Evolutionary conservation across 2,329 filamentous ascomycete genomes (phyloP), one percentile per base, ranked within the genome.

Genomic region (Coniochaeta sp.): DNA sequence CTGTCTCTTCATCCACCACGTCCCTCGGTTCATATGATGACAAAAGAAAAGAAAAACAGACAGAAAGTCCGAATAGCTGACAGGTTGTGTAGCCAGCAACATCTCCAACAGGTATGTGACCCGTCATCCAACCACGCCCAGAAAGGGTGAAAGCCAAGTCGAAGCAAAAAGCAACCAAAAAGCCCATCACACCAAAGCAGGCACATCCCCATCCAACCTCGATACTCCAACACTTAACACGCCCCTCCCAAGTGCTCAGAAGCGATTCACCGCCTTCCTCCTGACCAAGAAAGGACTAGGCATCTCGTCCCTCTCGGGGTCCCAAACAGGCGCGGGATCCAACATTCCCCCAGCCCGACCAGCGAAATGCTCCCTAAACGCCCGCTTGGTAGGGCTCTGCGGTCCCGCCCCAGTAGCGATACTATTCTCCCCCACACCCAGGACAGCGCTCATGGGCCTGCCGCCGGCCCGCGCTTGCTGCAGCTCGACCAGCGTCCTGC

Each of bases 281-380:
- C 76, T 73, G 48, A 73, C 75, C 53, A 95, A 73, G 70, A 96
- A 97, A 4, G 92, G 92, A 69, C 89, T 95, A 9, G 92, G 92
- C 91, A 96, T 96, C 60, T 96, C 91, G 57, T 95, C 87, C 58
- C 75, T 80, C 65, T 95, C 89, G 0, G 91, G 91, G 65, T 96
- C 90, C 92, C 91, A 97, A 18, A 94, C 81, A 1, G 89, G 74
- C 26, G 78, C 74, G 31, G 72, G 67, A 52, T 75, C 75, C 28
- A 58, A 20, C 45, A 64, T 62, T 30, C 57, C 60, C 57, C 65
- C 66, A 46, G 76, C 64, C 65, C 77, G 67, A 73, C 59, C 71
- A 73, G 61, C 56, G 13, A 61, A 60, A 42, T 67, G 65, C 42
- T 75, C 80, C 61, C 72, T 76, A 65, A 76, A 78, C 14, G 70